Evolutionary conservation across 1,139 yeast species (phyloP).

Genomic region (Candida sojae): DNA sequence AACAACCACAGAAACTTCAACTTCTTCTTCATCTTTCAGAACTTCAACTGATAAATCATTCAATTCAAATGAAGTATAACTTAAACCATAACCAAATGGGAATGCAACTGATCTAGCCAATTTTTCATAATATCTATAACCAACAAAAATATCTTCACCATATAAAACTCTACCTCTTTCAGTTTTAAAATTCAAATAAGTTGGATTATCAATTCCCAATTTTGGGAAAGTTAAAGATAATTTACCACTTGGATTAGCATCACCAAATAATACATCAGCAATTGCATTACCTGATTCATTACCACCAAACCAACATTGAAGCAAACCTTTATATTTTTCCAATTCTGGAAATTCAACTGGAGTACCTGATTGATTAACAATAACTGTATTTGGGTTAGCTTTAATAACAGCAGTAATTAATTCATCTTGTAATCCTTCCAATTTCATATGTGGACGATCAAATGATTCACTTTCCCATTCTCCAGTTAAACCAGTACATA

Average conservation of each 20-base stretch:
- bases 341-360: slow-evolving; percentile 58
- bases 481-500: slow-evolving; percentile 40
- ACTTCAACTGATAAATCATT: slow-evolving; percentile 16
- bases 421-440: slow-evolving; percentile 51
- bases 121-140: slow-evolving; percentile 61
- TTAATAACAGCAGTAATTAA: slow-evolving; percentile 46
- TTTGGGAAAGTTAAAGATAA: slow-evolving; percentile 46
- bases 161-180: slow-evolving; percentile 55
- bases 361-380: slow-evolving; percentile 64
- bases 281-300: slow-evolving; percentile 26
- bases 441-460: slow-evolving; percentile 30
- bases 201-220: slow-evolving; percentile 42
- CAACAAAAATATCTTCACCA: slow-evolving; percentile 59
- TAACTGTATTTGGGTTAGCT: slow-evolving; percentile 52
- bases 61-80: slow-evolving; percentile 50
- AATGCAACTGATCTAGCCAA: slow-evolving; percentile 45
- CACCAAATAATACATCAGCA: slow-evolving; percentile 27
- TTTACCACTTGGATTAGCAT: slow-evolving; percentile 30
- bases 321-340: slow-evolving; percentile 42
- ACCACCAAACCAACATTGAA: slow-evolving; percentile 53
- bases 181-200: slow-evolving; percentile 38
- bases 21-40: slow-evolving; percentile 15
- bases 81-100: slow-evolving; percentile 64
- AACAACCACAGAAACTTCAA: slow-evolving; percentile 31
- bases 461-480: slow-evolving; percentile 39